Percentiles rank a stretch among this genome's conserved stretches.
These are phyloP conservation scores for Spongispora temasekensis DNA, from an alignment of 1,284 basidiomycete species.

Conservation along the genomic window DNA sequence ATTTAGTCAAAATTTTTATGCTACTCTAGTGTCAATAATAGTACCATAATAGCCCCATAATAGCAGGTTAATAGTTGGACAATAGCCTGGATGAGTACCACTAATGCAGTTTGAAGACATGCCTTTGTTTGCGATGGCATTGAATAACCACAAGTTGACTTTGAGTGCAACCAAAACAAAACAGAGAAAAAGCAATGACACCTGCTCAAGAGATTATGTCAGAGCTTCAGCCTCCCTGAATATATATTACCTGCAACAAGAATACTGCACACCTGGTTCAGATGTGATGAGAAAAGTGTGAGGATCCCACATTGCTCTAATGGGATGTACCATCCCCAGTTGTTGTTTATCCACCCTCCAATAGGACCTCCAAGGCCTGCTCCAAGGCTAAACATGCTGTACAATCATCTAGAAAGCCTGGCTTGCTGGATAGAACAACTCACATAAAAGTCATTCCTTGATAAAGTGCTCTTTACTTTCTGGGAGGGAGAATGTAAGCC, in stretches of 20 bases:
- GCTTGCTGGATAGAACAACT: no score
- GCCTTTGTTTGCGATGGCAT: not conserved
- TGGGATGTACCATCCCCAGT: not conserved
- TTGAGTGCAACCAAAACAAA: not conserved
- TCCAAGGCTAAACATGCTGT: not conserved
- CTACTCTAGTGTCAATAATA: no score
- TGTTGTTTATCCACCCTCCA: not conserved
- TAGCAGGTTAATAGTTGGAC: no score
- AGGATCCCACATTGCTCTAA: not conserved
- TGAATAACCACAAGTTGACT: not conserved
- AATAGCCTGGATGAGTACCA: no score
- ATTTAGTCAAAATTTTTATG: no score
- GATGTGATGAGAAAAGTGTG: not conserved
- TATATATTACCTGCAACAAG: not conserved
- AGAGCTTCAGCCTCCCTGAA: not conserved
- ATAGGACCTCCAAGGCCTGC: not conserved
- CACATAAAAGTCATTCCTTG: no score
- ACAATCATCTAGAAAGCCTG: no score
- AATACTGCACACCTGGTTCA: not conserved
- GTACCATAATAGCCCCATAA: no score
- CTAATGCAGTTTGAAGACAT: not conserved
- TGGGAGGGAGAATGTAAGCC: no score
- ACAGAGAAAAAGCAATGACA: not conserved
- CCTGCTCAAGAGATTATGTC: not conserved
- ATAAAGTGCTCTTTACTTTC: no score